Evolutionary conservation across 805 yeast species (phyloP), one percentile per base, ranked within the genome.

Genomic region (Gaillardinia entomophila): DNA sequence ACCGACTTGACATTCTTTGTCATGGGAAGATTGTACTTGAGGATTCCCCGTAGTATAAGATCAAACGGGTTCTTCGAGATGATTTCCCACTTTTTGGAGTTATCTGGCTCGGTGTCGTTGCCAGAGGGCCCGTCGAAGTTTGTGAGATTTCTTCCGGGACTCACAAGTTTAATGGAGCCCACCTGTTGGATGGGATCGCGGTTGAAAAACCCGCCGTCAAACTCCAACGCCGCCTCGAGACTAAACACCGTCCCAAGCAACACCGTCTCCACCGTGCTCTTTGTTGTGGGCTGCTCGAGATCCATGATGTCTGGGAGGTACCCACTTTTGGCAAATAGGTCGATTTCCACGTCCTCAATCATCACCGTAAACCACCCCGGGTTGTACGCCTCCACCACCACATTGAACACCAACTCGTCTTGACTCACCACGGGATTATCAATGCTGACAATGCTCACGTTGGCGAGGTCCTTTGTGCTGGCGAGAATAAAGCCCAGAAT

Each of bases 41-140:
- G 68, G 15, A 80, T 77, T 1, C 97, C 97, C 31, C 95, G 67
- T 3, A 90, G 68, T 14, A 87, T 82, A 43, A 90, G 62, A 38
- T 87, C 96, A 54, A 89, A 90, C 10, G 95, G 95, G 49, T 84
- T 75, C 38, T 76, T 73, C 8, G 82, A 77, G 10, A 90, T 75
- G 10, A 66, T 64, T 32, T 75, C 73, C 97, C 97, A 89, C 48
- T 78, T 78, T 33, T 71, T 56, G 2, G 67, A 57, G 34, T 66
- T 66, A 39, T 66, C 71, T 1, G 62, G 61, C 6, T 45, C 52
- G 10, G 55, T 45, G 2, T 38, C 27, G 29, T 54, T 46, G 4
- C 28, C 36, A n/a, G 30, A 30, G 18, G 8, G 23, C 12, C 6
- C 15, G 4, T 25, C 36, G 16, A 47, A 28, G 12, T 46, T 52